These are phyloP conservation scores for Teunomyces panamensis DNA, from an alignment of 805 yeast genomes.

Conservation along the genomic window DNA sequence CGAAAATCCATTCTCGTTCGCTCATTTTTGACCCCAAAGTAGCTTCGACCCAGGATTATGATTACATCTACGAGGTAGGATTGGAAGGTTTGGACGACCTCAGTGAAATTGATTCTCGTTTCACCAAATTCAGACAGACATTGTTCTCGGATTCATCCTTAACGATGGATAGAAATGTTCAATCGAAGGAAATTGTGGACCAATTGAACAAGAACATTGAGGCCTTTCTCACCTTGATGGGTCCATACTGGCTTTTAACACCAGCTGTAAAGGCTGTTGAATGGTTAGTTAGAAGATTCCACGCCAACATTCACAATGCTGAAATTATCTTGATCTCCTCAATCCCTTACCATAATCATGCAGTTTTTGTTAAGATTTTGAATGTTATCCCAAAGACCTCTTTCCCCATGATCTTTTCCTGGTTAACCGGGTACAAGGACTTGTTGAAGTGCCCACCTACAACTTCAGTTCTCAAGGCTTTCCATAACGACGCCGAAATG, in stretches of 20 bases:
- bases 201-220: constrained; percentile 72
- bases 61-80: constrained; percentile 68
- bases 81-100: constrained; percentile 75
- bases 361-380: constrained; percentile 72
- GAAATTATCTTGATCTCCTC: constrained; percentile 70
- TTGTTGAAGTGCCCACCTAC: constrained; percentile 62
- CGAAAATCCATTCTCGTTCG: constrained; percentile 85
- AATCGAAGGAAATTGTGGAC: constrained; percentile 71
- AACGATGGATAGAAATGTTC: constrained; percentile 76
- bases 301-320: constrained; percentile 75
- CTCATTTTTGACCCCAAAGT: constrained; percentile 79
- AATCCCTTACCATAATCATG: constrained; percentile 75
- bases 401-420: constrained; percentile 76
- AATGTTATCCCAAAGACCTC: constrained; percentile 58
- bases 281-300: constrained; percentile 92
- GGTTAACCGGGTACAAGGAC: constrained; percentile 68
- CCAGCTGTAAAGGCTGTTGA: constrained; percentile 83
- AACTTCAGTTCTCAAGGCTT: constrained; percentile 66
- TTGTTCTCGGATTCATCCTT: constrained; percentile 83
- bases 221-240: constrained; percentile 67
- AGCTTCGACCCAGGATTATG: constrained; percentile 95
- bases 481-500: constrained; percentile 63
- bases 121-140: constrained; percentile 63
- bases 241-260: constrained; percentile 72
- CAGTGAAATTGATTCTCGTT: constrained; percentile 69